Evolutionary conservation across 306 rosid species (phyloP), one percentile per base, ranked within the genome.

Genomic region (Biancaea sappan): DNA sequence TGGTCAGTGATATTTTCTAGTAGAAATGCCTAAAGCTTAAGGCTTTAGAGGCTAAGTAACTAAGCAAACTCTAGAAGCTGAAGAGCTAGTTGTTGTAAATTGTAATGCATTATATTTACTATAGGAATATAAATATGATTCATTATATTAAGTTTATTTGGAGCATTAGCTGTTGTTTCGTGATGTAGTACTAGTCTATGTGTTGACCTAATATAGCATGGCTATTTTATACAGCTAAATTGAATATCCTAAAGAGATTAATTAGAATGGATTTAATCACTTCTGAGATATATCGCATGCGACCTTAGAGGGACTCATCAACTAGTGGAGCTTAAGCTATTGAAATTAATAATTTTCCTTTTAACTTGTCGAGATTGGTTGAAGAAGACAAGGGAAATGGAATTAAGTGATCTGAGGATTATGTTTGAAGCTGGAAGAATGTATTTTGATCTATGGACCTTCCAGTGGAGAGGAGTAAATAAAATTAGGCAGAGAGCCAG

Each of bases 21-120:
- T 76, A 44, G 79, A 73, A 66, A 60, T 28, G 12, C 21, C 58
- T 60, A 52, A 41, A 66, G 76, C 51, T 44, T 52, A 15, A 61
- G 71, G 48, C 56, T 44, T 72, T 14, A 41, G 69, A 59, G 56
- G 34, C 41, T 65, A 40, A 56, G 37, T 69, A 66, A 50, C 59
- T 18, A 25, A 26, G 35, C 64, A 41, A 69, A 24, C 66, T 34
- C 24, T 37, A 44, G 58, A 71, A 71, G 74, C 71, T 64, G 26
- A 15, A 32, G 19, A 58, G 70, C 26, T 57, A 48, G 66, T 71
- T 71, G 32, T 81, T 75, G 50, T 46, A 46, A 46, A 53, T 14
- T 65, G 38, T 63, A 40, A 13, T 65, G n/a, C 35, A 44, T 31
- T 22, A 26, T 63, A 58, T 65, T 35, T 69, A 69, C 50, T 69